Conservation (phyloP, 306 rosid species). For the Biancaea sappan region DNA sequence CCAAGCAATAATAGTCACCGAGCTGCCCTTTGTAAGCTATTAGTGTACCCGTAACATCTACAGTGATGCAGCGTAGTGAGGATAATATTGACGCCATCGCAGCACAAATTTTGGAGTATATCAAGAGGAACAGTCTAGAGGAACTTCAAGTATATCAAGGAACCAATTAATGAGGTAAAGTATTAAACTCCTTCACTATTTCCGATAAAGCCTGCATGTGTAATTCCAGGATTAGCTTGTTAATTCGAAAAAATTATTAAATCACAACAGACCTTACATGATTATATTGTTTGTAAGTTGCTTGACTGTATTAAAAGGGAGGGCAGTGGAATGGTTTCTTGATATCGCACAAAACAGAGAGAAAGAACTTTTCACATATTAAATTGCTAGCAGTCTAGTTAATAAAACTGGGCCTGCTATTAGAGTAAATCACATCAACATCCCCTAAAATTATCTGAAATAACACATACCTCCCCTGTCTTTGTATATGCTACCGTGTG, state of each 20-base stretch:
- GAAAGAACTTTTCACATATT: slow-evolving; percentile 17
- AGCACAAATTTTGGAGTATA: slow-evolving; percentile 26
- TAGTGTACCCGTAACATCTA: slow-evolving; percentile 94
- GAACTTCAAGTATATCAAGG: slow-evolving; percentile 20
- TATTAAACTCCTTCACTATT: slow-evolving; percentile 37
- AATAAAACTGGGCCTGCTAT: slow-evolving; percentile 8
- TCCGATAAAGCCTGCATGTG: slow-evolving; percentile 41
- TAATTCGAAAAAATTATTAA: not conserved
- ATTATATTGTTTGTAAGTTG: slow-evolving; percentile 17
- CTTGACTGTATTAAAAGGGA: slow-evolving; percentile 17
- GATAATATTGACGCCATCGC: slow-evolving; percentile 66
- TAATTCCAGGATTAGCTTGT: slow-evolving; percentile 31
- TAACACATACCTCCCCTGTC: too few relatives aligned
- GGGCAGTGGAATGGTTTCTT: slow-evolving; percentile 7
- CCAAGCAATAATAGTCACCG: slow-evolving; percentile 98
- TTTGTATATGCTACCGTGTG: too few relatives aligned
- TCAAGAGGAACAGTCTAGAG: slow-evolving; percentile 15
- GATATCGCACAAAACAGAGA: slow-evolving; percentile 1
- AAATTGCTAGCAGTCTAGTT: not conserved
- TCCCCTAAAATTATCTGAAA: too few relatives aligned
- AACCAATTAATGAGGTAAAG: slow-evolving; percentile 15
- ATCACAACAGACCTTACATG: not conserved
- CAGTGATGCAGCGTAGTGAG: slow-evolving; percentile 75
- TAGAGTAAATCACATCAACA: not conserved
- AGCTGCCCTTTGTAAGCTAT: slow-evolving; percentile 96